Conservation (phyloP, 805 yeast species). For the Debaryomyces maramus region DNA sequence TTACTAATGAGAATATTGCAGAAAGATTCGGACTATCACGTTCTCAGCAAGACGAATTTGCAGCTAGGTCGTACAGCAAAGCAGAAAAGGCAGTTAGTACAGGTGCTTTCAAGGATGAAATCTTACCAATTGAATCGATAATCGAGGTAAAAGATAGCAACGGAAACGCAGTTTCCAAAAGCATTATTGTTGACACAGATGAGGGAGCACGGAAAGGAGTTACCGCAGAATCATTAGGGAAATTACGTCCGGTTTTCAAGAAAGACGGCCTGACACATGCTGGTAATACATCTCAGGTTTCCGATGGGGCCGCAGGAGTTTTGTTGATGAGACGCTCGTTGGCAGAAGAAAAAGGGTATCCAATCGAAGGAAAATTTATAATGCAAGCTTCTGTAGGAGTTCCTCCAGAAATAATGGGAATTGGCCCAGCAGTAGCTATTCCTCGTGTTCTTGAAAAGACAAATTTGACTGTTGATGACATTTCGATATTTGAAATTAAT, state of each 20-base stretch:
- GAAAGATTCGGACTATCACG: constrained; percentile 62
- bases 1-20: constrained; percentile 90
- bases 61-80: constrained; percentile 81
- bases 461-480: constrained; percentile 61
- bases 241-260: constrained; percentile 83
- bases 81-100: constrained; percentile 70
- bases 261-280: constrained; percentile 87
- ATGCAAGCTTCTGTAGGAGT: constrained; percentile 84
- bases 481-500: constrained; percentile 81
- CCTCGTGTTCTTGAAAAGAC: constrained; percentile 71
- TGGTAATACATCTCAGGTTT: constrained; percentile 93
- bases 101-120: constrained; percentile 83
- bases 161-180: constrained; percentile 47
- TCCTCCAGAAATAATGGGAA: constrained; percentile 96
- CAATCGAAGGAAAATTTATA: constrained; percentile 76
- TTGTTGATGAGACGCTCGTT: constrained; percentile 79
- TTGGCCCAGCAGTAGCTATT: constrained; percentile 95
- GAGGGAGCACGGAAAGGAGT: constrained; percentile 91
- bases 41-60: constrained; percentile 79
- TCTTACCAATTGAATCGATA: constrained; percentile 73
- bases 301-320: constrained; percentile 95
- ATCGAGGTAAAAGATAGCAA: constrained; percentile 57
- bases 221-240: constrained; percentile 70
- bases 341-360: constrained; percentile 71
- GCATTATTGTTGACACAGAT: constrained; percentile 57